Evolutionary conservation across 768 basidiomycete species (phyloP), one percentile per base, ranked within the genome.

Genomic region (Mycena indigotica): DNA sequence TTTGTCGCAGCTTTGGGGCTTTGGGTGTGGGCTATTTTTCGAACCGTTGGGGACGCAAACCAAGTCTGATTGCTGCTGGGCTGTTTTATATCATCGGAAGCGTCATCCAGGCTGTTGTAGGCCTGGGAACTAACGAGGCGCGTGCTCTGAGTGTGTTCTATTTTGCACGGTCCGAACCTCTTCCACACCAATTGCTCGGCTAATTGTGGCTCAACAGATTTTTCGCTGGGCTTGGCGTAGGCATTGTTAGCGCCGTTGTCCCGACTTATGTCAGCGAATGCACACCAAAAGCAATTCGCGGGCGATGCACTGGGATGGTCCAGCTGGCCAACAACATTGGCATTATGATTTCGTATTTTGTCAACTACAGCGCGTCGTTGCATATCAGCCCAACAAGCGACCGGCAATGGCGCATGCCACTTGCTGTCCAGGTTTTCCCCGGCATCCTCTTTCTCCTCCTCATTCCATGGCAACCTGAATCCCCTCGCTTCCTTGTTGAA

Each of bases 141-240:
- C 17, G 28, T 29, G 55, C 57, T 0, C 23, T 62, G 40, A 41
- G 44, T 13, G 30, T 54, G 17, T 40, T 62, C 4, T 59, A 57
- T 44, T 45, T 54, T 55, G 56, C 57, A 29, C 55, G 64, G 61
- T 60, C 32, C 5, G 61, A 30, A 25, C 3, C 16, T n/a, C 15
- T 21, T 28, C 10, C 12, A n/a, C 12, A n/a, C 35, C 8, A 23
- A 5, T 44, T 44, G 41, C 41, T 23, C 21, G 12, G 6, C 25
- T 24, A 25, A 48, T 48, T 25, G 13, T 48, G 13, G 8, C 46
- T 25, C 0, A 79, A 82, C 50, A 86, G 58, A 3, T 87, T 87
- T 68, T 56, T 88, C 0, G 77, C 80, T 8, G 87, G 88, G n/a
- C 72, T 86, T 49, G 85, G 87, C 4, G 77, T 86, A 23, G 84